phyloP scores from a whole-genome alignment of 2,329 filamentous ascomycete genomes.

The Triangularia verruculosa region DNA sequence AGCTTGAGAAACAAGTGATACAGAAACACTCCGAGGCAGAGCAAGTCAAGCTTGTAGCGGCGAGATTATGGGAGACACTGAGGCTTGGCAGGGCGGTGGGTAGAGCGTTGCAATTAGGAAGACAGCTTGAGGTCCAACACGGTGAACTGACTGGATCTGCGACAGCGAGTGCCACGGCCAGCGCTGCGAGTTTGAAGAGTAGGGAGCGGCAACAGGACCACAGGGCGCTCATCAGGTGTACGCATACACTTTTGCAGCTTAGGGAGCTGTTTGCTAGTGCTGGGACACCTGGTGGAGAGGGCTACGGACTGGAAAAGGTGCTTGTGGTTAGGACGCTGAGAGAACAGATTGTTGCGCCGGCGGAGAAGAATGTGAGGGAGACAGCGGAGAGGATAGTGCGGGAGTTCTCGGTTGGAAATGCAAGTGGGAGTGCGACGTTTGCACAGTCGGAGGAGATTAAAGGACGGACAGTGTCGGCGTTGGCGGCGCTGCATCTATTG shows the following conservation, averaged over 20 bases:
- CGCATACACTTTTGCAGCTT: constrained; percentile 73
- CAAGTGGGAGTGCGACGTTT: constrained; percentile 51
- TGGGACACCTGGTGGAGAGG: constrained; percentile 68
- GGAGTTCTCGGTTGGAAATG: constrained; percentile 72
- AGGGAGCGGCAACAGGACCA: constrained; percentile 61
- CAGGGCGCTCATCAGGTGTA: constrained; percentile 74
- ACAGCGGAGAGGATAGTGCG: constrained; percentile 75
- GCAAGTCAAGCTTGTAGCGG: constrained; percentile 72
- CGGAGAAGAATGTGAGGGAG: constrained; percentile 70
- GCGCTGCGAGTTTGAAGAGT: constrained; percentile 32
- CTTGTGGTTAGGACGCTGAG: constrained; percentile 67
- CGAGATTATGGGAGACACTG: constrained; percentile 77
- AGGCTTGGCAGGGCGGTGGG: constrained; percentile 72
- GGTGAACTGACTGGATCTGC: constrained; percentile 56
- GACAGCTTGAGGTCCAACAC: constrained; percentile 85
- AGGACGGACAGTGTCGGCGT: constrained; percentile 67
- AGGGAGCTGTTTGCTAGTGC: constrained; percentile 65
- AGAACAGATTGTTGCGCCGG: constrained; percentile 65
- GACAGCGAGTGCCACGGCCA: constrained; percentile 34
- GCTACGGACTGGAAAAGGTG: constrained; percentile 70
- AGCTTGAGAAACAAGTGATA: constrained; percentile 82
- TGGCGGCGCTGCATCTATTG: constrained; percentile 75
- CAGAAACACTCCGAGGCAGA: constrained; percentile 83
- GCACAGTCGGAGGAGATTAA: constrained; percentile 71
- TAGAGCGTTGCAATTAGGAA: constrained; percentile 74